Evolutionary conservation across 192 early-diverging fungal species (phyloP).

Genomic region (Irineochytrium annulatum): DNA sequence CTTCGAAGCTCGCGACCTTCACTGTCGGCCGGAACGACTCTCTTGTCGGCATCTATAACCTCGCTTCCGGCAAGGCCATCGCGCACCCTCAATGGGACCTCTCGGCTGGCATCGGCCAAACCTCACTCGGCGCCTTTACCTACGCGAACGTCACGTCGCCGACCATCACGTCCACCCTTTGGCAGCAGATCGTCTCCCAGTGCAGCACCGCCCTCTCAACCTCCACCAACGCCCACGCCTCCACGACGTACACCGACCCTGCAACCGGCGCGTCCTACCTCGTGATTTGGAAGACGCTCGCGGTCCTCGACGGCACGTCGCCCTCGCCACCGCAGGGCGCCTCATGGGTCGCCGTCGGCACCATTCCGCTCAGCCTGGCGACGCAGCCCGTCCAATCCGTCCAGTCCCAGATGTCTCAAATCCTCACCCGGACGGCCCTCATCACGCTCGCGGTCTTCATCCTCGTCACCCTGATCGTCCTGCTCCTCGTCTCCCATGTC

Average conservation of each 20-base stretch:
- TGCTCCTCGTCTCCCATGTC: constrained; percentile 13
- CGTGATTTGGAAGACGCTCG: constrained; percentile 23
- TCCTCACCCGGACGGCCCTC: constrained; percentile 3
- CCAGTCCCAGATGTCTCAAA: constrained; percentile 11
- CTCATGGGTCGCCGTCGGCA: constrained; percentile 17
- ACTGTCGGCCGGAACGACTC: not conserved
- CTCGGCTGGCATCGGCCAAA: not conserved
- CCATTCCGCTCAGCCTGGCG: constrained; percentile 20
- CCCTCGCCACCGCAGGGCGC: not conserved
- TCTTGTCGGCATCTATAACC: constrained; percentile 8
- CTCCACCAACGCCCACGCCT: constrained; percentile 1
- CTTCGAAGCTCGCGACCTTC: constrained; percentile 6
- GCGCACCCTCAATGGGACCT: not conserved
- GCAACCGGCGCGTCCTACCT: constrained; percentile 16
- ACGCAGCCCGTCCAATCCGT: constrained; percentile 26
- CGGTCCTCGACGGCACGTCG: constrained; percentile 5
- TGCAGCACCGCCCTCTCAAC: constrained; percentile 2
- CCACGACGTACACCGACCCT: constrained; percentile 12
- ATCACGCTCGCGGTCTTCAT: constrained; percentile 24
- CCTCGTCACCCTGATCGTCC: constrained; percentile 21
- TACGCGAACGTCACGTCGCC: constrained; percentile 6
- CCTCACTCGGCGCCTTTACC: not conserved
- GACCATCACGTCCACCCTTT: constrained; percentile 2
- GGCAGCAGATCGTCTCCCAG: constrained; percentile 10
- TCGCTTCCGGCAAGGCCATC: not conserved